Evolutionary conservation across 2,329 filamentous ascomycete genomes (phyloP), one percentile per base, ranked within the genome.

Genomic region (Hortaea werneckii): DNA sequence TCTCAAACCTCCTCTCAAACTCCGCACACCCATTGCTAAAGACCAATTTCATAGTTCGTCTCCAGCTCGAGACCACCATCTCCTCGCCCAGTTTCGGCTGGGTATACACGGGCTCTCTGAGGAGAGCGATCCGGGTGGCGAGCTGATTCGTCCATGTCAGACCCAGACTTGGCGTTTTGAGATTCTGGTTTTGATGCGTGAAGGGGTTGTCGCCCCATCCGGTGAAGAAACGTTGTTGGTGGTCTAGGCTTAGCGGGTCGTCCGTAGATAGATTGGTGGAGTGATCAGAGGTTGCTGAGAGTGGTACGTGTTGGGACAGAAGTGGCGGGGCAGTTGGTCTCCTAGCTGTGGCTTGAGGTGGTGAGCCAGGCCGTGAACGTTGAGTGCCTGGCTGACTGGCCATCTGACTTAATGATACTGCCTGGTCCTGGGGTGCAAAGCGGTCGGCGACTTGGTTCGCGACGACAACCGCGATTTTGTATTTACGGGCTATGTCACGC

Each of bases 391-490:
- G 20, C 32, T 35, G 32, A 35, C 32, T 35, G 29, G 27, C 38
- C 27, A 51, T 49, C 37, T 53, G 52, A 37, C 45, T 53, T 8
- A 37, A 12, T 10, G 39, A 41, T 29, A 40, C 37, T 26, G 42
- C 41, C 27, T 49, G 41, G 28, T 37, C 44, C 13, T 41, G 29
- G 6, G 40, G 40, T 11, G 27, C 3, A 42, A 98, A 94, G 4
- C 88, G 82, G 67, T 98, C 92, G 5, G 87, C 85, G 29, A 98
- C 90, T 65, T 98, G 92, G 62, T 98, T 98, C 5, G 90, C 85
- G 3, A 95, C 85, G 1, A 98, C 88, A 28, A 98, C 75, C 26
- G 88, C 89, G 40, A 95, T 72, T 53, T 83, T 75, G 58, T 94
- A 73, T 37, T 76, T 77, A 34, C 78, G 77, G 1, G 92, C 92